A percentile compares a stretch with the other conserved stretches of the same genome.
phyloP scores from a whole-genome alignment of 805 yeast species.

The Zygotorulaspora florentina region DNA sequence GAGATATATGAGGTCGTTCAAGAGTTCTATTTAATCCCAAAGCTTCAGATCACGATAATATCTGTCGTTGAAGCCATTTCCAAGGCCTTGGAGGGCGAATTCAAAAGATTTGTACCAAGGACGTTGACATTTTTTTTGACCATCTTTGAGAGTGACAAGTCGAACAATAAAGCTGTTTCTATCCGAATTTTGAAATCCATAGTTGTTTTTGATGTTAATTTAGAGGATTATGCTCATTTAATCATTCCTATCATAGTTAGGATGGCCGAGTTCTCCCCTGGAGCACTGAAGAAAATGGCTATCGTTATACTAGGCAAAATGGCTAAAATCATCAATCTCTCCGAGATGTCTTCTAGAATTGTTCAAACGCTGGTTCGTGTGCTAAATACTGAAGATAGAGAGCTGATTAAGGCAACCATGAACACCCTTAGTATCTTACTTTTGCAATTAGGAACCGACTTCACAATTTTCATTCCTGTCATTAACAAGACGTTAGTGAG shows the following conservation, averaged over 20 bases:
- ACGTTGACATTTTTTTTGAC: constrained; percentile 72
- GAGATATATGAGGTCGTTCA: constrained; percentile 71
- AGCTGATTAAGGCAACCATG: constrained; percentile 60
- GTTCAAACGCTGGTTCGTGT: constrained; percentile 82
- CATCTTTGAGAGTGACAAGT: constrained; percentile 68
- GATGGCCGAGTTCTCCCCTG: constrained; percentile 67
- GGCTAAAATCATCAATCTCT: constrained; percentile 64
- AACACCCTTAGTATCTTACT: constrained; percentile 75
- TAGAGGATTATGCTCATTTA: constrained; percentile 84
- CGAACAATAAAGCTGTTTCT: constrained; percentile 57
- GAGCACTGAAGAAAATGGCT: constrained; percentile 61
- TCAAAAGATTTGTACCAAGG: constrained; percentile 75
- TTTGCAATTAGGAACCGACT: constrained; percentile 79
- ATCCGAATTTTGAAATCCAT: constrained; percentile 75
- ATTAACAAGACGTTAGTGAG: constrained; percentile 62
- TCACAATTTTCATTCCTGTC: constrained; percentile 79
- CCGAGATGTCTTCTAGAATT: constrained; percentile 86
- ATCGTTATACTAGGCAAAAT: constrained; percentile 80
- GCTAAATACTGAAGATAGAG: constrained; percentile 49
- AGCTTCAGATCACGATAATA: constrained; percentile 74
- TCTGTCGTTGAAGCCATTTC: constrained; percentile 80
- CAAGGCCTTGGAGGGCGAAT: constrained; percentile 84
- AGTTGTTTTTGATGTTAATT: constrained; percentile 79
- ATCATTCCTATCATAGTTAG: constrained; percentile 82
- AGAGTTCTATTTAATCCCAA: constrained; percentile 61